phyloP scores from a whole-genome alignment of 164 flowering plant species.

The Malania oleifera region DNA sequence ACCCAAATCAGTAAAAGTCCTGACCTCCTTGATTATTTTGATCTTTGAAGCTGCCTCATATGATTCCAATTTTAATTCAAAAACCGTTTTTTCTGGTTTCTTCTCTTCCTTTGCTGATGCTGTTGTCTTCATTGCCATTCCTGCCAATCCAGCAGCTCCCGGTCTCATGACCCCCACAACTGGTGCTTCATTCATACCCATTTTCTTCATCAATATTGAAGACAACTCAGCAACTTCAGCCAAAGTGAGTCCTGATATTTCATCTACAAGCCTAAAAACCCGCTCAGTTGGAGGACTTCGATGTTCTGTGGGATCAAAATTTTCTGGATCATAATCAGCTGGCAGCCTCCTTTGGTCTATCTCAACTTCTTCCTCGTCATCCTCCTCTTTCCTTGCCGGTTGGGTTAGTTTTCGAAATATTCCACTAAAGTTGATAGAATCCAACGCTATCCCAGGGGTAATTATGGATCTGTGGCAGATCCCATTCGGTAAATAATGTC shows the following conservation, averaged over 20 bases:
- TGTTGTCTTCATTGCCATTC: constrained; percentile 24
- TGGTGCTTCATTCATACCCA: constrained; percentile 60
- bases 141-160: constrained; percentile 48
- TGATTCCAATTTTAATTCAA: constrained; percentile 63
- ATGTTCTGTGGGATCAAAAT: constrained; percentile 80
- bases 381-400: constrained; percentile 45
- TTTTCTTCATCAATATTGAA: constrained; percentile 58
- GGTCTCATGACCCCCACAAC: constrained; percentile 68
- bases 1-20: constrained; percentile 76
- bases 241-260: constrained; percentile 61
- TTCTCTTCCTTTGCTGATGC: constrained; percentile 55
- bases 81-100: constrained; percentile 72
- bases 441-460: constrained; percentile 2
- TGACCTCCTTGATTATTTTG: constrained; percentile 73
- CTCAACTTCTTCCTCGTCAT: constrained; percentile 57
- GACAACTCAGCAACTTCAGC: constrained; percentile 54
- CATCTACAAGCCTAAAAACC: constrained; percentile 84
- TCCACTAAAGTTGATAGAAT: constrained; percentile 12
- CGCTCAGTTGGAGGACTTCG: constrained; percentile 87
- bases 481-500: constrained; percentile 31
- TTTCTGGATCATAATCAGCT: constrained; percentile 78
- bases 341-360: constrained; percentile 83
- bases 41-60: constrained; percentile 71
- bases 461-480: constrained; percentile 13
- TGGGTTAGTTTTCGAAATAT: constrained; percentile 28